Conservation (phyloP, 306 rosid species). For the Cajanus cajan region DNA sequence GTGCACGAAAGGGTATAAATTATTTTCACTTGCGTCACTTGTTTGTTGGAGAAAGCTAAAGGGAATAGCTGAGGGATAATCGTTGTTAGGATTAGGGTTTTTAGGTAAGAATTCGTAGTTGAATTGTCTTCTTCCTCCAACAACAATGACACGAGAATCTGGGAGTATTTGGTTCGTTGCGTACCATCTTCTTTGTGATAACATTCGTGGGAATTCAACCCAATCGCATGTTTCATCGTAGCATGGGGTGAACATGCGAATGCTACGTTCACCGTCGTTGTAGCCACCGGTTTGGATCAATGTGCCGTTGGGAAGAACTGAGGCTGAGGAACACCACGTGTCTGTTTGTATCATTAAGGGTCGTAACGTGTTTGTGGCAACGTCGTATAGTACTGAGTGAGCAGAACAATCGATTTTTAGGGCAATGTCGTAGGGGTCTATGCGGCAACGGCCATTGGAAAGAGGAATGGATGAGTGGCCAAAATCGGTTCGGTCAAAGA, state of each 20-base stretch:
- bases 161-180: slow-evolving; percentile 77
- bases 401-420: slow-evolving; percentile 68
- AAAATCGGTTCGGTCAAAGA: slow-evolving; percentile 74
- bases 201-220: slow-evolving; percentile 54
- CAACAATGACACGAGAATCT: slow-evolving; percentile 55
- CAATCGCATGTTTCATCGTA: slow-evolving; percentile 54
- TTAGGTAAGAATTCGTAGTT: slow-evolving; percentile 73
- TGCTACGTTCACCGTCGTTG: slow-evolving; percentile 55
- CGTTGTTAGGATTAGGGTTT: background rate
- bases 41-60: slow-evolving; percentile 55
- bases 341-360: slow-evolving; percentile 65
- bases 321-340: slow-evolving; percentile 86
- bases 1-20: slow-evolving; percentile 77
- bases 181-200: slow-evolving; percentile 74
- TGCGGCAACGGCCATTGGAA: slow-evolving; percentile 35
- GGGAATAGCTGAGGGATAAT: background rate
- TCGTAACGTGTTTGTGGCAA: slow-evolving; percentile 46
- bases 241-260: slow-evolving; percentile 74
- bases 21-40: slow-evolving; percentile 55
- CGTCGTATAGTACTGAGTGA: slow-evolving; percentile 70
- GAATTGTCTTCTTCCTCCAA: slow-evolving; percentile 77
- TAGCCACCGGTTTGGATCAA: slow-evolving; percentile 81
- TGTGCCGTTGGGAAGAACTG: slow-evolving; percentile 67
- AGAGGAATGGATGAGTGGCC: slow-evolving; percentile 72
- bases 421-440: slow-evolving; percentile 38